A percentile compares a stretch with the other conserved stretches of the same genome.
Conservation (phyloP, 805 yeast genomes). For the Ogataea haglerorum region DNA sequence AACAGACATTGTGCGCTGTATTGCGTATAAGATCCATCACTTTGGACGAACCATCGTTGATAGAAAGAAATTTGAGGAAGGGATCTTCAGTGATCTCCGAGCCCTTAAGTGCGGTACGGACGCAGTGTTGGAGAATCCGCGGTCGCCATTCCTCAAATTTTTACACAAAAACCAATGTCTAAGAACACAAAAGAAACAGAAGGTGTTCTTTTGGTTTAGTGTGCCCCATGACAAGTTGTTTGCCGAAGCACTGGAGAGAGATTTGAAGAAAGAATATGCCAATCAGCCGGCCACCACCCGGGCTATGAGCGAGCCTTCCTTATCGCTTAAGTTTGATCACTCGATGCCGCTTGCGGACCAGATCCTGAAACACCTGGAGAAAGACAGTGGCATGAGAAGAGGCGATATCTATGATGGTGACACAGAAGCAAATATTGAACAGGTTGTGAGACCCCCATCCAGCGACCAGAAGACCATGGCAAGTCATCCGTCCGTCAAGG, state of each 20-base stretch:
- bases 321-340: slow-evolving; percentile 67
- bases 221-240: slow-evolving; percentile 91
- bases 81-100: slow-evolving; percentile 87
- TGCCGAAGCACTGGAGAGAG: slow-evolving; percentile 91
- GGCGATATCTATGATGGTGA: slow-evolving; percentile 19
- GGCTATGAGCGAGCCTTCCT: slow-evolving; percentile 73
- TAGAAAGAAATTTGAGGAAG: slow-evolving; percentile 94
- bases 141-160: slow-evolving; percentile 79
- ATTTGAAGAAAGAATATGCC: slow-evolving; percentile 69
- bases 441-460: slow-evolving; percentile 13
- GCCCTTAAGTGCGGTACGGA: slow-evolving; percentile 81
- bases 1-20: slow-evolving; percentile 91
- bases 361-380: slow-evolving; percentile 31
- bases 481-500: slow-evolving; percentile 8
- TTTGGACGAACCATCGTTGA: slow-evolving; percentile 84
- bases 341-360: slow-evolving; percentile 51
- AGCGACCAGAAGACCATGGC: slow-evolving; percentile 8
- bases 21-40: slow-evolving; percentile 82
- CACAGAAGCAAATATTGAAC: slow-evolving; percentile 10
- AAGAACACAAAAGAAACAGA: slow-evolving; percentile 93
- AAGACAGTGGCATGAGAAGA: slow-evolving; percentile 12
- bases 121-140: slow-evolving; percentile 84
- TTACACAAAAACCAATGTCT: slow-evolving; percentile 82
- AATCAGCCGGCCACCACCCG: slow-evolving; percentile 67
- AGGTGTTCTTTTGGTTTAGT: slow-evolving; percentile 94